phyloP scores from a whole-genome alignment of 2,329 filamentous ascomycete species.

The Calonectria pseudoreteaudii region DNA sequence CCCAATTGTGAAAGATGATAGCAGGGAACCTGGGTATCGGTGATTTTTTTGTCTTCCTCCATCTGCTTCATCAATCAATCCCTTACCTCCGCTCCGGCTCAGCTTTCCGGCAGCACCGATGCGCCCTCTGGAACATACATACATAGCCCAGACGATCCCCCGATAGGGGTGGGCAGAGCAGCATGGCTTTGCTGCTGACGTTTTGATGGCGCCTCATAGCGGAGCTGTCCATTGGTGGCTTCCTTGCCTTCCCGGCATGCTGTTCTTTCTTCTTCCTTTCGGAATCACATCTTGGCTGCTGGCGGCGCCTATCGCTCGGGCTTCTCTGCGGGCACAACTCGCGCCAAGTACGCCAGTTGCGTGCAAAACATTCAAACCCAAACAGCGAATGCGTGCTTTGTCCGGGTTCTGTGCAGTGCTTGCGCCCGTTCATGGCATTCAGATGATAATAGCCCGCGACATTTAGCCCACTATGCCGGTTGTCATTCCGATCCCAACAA shows the following conservation, averaged over 20 bases:
- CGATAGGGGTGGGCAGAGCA: not conserved
- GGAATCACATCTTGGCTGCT: not conserved
- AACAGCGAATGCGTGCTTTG: conserved; percentile 1
- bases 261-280: not conserved
- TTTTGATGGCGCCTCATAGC: not conserved
- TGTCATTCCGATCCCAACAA: conserved; percentile 14
- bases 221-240: not conserved
- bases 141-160: not conserved
- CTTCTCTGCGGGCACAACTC: not conserved
- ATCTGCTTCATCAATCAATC: conserved; percentile 7
- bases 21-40: not conserved
- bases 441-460: not conserved
- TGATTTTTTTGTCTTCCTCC: not conserved
- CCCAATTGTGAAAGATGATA: not conserved
- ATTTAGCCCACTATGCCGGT: not conserved
- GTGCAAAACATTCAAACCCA: not conserved
- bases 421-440: not conserved
- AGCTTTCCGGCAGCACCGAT: not conserved
- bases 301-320: not conserved
- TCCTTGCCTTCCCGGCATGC: not conserved
- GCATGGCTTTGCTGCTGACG: not conserved
- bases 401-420: not conserved
- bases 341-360: not conserved
- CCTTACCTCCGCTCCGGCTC: not conserved
- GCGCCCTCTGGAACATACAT: conserved; percentile 5